These are phyloP conservation scores for Tuber aestivum DNA, from an alignment of 495 filamentous ascomycete species.

Conservation along the genomic window DNA sequence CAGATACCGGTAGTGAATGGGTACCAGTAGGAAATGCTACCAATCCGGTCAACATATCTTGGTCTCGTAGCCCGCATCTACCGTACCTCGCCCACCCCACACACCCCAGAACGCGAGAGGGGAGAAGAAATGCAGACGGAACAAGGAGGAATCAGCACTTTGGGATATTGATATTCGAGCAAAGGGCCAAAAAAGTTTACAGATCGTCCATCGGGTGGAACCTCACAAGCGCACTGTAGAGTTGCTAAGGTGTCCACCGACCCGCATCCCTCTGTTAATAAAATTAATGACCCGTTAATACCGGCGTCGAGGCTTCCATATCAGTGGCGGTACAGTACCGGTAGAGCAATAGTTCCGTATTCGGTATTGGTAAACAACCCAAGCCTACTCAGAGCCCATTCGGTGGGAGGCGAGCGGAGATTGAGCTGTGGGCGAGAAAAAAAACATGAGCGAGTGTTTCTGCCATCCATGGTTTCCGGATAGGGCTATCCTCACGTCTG, in stretches of 20 bases:
- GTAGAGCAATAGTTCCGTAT: neutral
- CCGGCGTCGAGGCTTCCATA: neutral
- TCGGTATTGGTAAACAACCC: neutral
- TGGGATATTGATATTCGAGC: neutral
- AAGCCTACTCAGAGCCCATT: neutral
- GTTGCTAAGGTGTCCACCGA: neutral
- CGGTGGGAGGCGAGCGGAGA: neutral
- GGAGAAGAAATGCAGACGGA: neutral
- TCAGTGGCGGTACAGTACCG: neutral
- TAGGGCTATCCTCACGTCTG: neutral
- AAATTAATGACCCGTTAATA: neutral
- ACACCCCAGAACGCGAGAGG: neutral
- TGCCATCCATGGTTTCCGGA: neutral
- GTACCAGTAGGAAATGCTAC: neutral
- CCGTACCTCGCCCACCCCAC: neutral
- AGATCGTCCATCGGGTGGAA: neutral
- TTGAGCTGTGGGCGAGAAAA: neutral
- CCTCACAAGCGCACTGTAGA: neutral
- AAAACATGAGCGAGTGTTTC: neutral
- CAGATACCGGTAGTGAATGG: constrained; percentile 3
- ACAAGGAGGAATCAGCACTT: neutral
- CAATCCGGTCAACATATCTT: neutral
- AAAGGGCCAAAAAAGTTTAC: neutral
- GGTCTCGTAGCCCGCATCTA: neutral
- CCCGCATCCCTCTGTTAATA: neutral